Conservation (phyloP, 2,329 filamentous ascomycete species). For the Epichloe gansuensis region DNA sequence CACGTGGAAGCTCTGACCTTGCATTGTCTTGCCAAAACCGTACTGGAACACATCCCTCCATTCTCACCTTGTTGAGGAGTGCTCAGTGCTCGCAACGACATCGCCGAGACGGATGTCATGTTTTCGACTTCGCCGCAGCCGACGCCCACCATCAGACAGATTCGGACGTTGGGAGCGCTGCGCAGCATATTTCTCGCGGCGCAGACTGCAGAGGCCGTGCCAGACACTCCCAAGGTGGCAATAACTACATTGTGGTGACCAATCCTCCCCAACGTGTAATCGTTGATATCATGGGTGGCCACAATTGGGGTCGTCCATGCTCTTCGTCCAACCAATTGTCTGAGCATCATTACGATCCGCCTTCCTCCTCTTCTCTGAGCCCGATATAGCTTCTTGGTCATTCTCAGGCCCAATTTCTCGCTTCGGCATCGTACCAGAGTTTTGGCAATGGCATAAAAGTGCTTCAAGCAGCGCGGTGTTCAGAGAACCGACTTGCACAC, state of each 20-base stretch:
- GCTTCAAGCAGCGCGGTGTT: no score
- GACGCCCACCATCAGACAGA: conserved; percentile 12
- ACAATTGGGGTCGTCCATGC: conserved; percentile 8
- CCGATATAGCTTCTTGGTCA: neutral
- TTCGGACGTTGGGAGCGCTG: conserved; percentile 18
- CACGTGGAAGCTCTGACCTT: no score
- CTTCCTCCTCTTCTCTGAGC: neutral
- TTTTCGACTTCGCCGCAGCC: conserved; percentile 19
- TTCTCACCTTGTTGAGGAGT: neutral
- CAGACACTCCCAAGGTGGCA: conserved; percentile 11
- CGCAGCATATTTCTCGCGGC: conserved; percentile 17
- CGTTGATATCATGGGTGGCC: conserved; percentile 7
- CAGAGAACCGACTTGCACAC: no score
- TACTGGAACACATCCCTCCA: conserved; percentile 14
- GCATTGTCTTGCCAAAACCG: no score
- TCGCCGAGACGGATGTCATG: conserved; percentile 24
- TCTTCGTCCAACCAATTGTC: conserved; percentile 29
- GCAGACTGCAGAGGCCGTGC: conserved; percentile 9
- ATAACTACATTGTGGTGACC: conserved; percentile 12
- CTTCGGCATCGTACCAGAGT: neutral
- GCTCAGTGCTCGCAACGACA: conserved; percentile 13
- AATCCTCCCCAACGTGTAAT: conserved; percentile 10
- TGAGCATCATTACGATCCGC: neutral
- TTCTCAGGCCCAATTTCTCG: neutral
- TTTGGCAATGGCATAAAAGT: no score